Percentiles rank a stretch among this genome's conserved stretches.
Evolutionary conservation across 805 yeast genomes (phyloP).

Genomic region (Zygosaccharomyces lentus): DNA sequence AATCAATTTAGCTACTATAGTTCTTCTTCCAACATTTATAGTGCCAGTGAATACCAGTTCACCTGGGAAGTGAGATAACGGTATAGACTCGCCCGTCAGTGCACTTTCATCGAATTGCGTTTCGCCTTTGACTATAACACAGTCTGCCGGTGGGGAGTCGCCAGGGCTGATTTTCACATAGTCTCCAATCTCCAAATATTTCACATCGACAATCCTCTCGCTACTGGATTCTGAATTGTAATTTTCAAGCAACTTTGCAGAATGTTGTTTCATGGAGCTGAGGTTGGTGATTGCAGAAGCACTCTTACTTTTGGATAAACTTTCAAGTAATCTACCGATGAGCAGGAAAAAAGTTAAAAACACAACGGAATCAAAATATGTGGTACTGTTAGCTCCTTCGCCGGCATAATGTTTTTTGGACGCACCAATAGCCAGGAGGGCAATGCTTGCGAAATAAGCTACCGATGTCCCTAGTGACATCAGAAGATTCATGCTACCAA

Average conservation of each 20-base stretch:
- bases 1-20: slow-evolving; percentile 51
- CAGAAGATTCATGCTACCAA: slow-evolving; percentile 75
- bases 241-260: slow-evolving; percentile 39
- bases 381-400: slow-evolving; percentile 48
- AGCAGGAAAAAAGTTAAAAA: slow-evolving; percentile 67
- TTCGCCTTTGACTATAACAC: slow-evolving; percentile 45
- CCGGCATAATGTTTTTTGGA: slow-evolving; percentile 3
- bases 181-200: slow-evolving; percentile 50
- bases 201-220: slow-evolving; percentile 39
- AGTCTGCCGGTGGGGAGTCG: slow-evolving; percentile 58
- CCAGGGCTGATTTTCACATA: slow-evolving; percentile 47
- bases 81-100: slow-evolving; percentile 57
- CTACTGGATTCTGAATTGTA: slow-evolving; percentile 19
- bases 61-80: slow-evolving; percentile 53
- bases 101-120: slow-evolving; percentile 59
- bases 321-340: slow-evolving; percentile 65
- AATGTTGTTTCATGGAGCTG: slow-evolving; percentile 46
- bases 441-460: slow-evolving; percentile 65
- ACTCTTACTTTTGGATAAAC: slow-evolving; percentile 61
- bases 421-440: slow-evolving; percentile 47
- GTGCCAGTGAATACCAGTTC: slow-evolving; percentile 74
- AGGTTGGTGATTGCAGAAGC: slow-evolving; percentile 58
- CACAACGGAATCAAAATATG: slow-evolving; percentile 76
- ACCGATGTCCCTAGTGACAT: slow-evolving; percentile 71
- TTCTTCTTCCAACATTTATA: slow-evolving; percentile 52